Base-by-base conservation (phyloP, 805 yeast species). In the Soucietia sequanensis region DNA sequence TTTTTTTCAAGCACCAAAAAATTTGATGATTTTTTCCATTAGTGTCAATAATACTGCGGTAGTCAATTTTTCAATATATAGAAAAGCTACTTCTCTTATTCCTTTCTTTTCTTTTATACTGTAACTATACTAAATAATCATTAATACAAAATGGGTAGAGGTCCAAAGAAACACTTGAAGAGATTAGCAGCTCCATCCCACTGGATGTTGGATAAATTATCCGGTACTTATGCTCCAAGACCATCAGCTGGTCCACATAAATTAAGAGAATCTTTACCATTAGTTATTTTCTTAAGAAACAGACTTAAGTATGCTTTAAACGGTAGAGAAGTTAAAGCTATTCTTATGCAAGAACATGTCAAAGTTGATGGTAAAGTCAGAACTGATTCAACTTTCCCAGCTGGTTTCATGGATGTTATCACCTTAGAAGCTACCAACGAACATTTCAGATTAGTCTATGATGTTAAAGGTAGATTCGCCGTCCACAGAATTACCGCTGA, bases 131-230 rank as follows among this genome's bases (percentile, higher is more conserved):
- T 11, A 24, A 26, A 23, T 21, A 33, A 23, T 24, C 25, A 33
- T 21, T 27, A 23, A 35, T 26, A 14, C 22, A 49, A 38, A 34
- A 51, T 51, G 56, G 56, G 42, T 48, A 51, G 56, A 51, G 56
- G 56, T 32, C 56, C 56, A 42, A 57, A 56, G 56, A 57, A 57
- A 56, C 61, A 56, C 50, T 54, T 56, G 49, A 56, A 57, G 58
- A 57, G 61, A 56, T 56, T 56, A 47, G 62, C 62, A 44, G 62
- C 62, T 37, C 62, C 62, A 54, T 53, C 59, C 51, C 62, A 56
- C 59, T 56, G 62, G 62, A 56, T 56, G 62, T 56, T 56, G 60
- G 62, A 56, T 60, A 56, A 56, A 42, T 54, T 56, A 58, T 54
- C 60, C 58, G 62, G 62, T 41, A 45, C 56, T 47, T 56, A 56